phyloP scores from a whole-genome alignment of 768 basidiomycete genomes.

The Hygrophorus pudorinus region DNA sequence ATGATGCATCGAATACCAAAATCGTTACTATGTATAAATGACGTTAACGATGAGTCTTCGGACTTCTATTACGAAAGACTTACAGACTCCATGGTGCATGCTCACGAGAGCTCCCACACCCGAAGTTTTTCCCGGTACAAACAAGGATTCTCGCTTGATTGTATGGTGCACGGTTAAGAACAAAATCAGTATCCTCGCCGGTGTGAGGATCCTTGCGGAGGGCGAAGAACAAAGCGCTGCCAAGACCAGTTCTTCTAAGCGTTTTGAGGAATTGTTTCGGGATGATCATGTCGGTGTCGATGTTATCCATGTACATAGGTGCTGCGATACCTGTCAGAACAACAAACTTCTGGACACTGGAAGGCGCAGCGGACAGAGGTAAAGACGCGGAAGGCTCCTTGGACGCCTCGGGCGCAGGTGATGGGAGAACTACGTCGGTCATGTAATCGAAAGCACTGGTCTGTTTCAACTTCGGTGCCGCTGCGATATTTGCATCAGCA shows the following conservation, averaged over 20 bases:
- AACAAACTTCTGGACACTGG: conserved; percentile 52
- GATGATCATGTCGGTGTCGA: conserved; percentile 93
- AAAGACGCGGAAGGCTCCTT: conserved; percentile 23
- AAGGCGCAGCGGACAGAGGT: conserved; percentile 33
- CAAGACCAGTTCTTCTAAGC: conserved; percentile 80
- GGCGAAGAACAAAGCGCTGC: conserved; percentile 75
- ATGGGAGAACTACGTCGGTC: conserved; percentile 51
- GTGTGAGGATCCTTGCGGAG: conserved; percentile 70
- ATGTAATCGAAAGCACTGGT: conserved; percentile 68
- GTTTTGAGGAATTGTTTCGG: conserved; percentile 93
- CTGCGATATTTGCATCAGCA: conserved; percentile 32
- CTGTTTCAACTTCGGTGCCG: conserved; percentile 54
- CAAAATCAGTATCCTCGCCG: conserved; percentile 73
- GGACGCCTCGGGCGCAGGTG: conserved; percentile 37
- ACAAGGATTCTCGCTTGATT: conserved; percentile 70
- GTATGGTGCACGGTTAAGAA: conserved; percentile 75
- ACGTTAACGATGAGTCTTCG: background rate
- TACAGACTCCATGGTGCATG: conserved; percentile 86
- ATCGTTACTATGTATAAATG: conserved; percentile 45
- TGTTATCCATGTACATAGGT: conserved; percentile 73
- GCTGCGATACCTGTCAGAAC: conserved; percentile 67
- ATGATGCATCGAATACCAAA: conserved; percentile 86
- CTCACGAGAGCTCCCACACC: conserved; percentile 84
- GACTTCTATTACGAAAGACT: conserved; percentile 20
- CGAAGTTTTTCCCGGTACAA: conserved; percentile 83